Evolutionary conservation across 2,329 filamentous ascomycete species (phyloP).

Genomic region (Exophiala oligosperma): DNA sequence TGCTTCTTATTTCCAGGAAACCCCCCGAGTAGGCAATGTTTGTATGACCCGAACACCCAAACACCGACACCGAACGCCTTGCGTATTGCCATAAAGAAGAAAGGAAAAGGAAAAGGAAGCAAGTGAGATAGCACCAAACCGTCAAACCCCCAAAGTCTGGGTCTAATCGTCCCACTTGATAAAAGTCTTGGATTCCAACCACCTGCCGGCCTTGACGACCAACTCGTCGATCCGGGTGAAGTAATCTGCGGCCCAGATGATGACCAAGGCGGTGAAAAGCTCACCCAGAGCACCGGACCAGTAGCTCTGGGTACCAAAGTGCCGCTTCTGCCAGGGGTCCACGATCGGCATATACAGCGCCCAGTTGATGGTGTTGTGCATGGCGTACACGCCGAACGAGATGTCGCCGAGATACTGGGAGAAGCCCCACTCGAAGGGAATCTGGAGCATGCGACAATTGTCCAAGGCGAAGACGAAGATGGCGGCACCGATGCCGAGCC

Average conservation of each 20-base stretch:
- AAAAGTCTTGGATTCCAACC: conserved; percentile 13
- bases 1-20: too few relatives aligned
- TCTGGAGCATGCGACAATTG: conserved; percentile 42
- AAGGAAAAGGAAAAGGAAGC: too few relatives aligned
- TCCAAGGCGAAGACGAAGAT: conserved; percentile 45
- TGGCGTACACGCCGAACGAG: conserved; percentile 49
- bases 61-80: too few relatives aligned
- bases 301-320: conserved; percentile 17
- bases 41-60: too few relatives aligned
- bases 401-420: conserved; percentile 49
- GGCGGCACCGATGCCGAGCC: conserved; percentile 42
- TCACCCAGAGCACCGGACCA: conserved; percentile 19
- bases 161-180: conserved; percentile 12
- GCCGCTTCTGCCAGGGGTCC: conserved; percentile 8
- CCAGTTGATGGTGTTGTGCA: conserved; percentile 34
- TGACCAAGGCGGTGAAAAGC: conserved; percentile 10
- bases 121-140: too few relatives aligned
- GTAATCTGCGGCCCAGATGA: conserved; percentile 21
- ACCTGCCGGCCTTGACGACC: conserved; percentile 13
- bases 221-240: conserved; percentile 20
- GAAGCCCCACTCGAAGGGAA: conserved; percentile 42
- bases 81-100: too few relatives aligned
- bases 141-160: too few relatives aligned
- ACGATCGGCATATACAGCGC: conserved; percentile 10
- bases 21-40: too few relatives aligned